Base-by-base conservation (phyloP, 1,284 basidiomycete genomes). In the Anthracocystis walkeri region DNA sequence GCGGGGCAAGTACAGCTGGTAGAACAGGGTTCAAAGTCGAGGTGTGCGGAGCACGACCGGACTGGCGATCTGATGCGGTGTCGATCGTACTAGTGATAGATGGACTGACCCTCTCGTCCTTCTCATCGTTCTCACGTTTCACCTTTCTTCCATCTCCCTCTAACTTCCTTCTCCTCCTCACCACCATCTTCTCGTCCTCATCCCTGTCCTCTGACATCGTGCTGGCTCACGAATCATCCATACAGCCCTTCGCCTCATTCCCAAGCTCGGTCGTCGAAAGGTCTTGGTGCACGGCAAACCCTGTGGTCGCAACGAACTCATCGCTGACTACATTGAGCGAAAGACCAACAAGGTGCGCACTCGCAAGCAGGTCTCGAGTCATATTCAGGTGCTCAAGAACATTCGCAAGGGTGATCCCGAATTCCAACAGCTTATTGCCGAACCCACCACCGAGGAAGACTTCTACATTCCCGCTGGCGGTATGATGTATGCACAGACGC, bases 251-350 rank as follows among this genome's bases (percentile, higher is more conserved):
- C 81, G 81, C 6, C 75, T 87, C 20, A 84, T 87, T 10, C 87
- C 87, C 55, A 86, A 86, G 65, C 84, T 87, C 18, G 87, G 87
- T 7, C 82, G 87, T n/a, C 85, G 85, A 59, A 88, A 88, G 75
- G 83, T 88, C 58, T 78, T 87, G 50, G 86, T 88, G 52, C 82
- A 87, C 61, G 86, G 86, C 45, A 87, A 87, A 74, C 84, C 87
- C 1, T 87, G 87, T 52, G 88, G 88, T 0, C 85, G 88, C n/a
- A 88, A 88, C 78, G 88, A 88, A 77, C 85, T 88, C 48, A 88
- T 88, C 71, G 87, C 86, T 27, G 85, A 87, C 65, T 88, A 88
- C 67, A 87, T 88, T 53, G 81, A 86, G 23, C 84, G 87, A 41
- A 85, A 86, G 61, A 88, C 87, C 5, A 85, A 81, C 66, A 82